phyloP scores from a whole-genome alignment of 148 eudicot genomes.

The Fagopyrum tataricum region DNA sequence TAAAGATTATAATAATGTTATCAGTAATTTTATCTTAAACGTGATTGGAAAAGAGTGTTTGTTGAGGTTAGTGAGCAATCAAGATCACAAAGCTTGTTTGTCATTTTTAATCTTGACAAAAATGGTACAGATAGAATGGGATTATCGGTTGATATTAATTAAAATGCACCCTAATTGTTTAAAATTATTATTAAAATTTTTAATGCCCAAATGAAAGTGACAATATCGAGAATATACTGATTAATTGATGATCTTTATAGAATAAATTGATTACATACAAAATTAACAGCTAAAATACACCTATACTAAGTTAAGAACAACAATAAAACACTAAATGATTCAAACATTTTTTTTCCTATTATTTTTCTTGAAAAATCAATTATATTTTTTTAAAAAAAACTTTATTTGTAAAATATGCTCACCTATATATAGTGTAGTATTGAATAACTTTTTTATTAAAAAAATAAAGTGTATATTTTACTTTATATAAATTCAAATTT shows the following conservation, averaged over 20 bases:
- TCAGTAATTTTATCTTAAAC: not conserved
- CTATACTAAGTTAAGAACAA: no score
- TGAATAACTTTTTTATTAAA: no score
- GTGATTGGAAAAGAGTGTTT: slow-evolving; percentile 1
- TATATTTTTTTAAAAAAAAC: no score
- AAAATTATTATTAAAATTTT: not conserved
- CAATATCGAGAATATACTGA: not conserved
- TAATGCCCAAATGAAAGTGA: not conserved
- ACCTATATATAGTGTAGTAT: no score
- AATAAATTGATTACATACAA: no score
- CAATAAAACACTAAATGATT: no score
- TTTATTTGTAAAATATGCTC: no score
- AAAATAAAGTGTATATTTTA: no score
- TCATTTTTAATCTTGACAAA: not conserved
- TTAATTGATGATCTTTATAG: not conserved
- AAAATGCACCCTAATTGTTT: not conserved
- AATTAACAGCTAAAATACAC: no score
- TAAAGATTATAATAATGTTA: not conserved
- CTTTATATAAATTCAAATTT: no score
- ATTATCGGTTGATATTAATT: not conserved
- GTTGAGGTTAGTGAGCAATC: slow-evolving; percentile 9
- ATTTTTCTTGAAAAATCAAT: no score
- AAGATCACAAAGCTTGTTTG: slow-evolving; percentile 2
- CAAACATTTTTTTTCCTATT: no score
- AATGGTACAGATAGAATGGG: not conserved